Percentiles rank a stretch among this genome's conserved stretches.
These are phyloP conservation scores for Fusarium pilosicola DNA, from an alignment of 2,329 filamentous ascomycete genomes.

Conservation along the genomic window DNA sequence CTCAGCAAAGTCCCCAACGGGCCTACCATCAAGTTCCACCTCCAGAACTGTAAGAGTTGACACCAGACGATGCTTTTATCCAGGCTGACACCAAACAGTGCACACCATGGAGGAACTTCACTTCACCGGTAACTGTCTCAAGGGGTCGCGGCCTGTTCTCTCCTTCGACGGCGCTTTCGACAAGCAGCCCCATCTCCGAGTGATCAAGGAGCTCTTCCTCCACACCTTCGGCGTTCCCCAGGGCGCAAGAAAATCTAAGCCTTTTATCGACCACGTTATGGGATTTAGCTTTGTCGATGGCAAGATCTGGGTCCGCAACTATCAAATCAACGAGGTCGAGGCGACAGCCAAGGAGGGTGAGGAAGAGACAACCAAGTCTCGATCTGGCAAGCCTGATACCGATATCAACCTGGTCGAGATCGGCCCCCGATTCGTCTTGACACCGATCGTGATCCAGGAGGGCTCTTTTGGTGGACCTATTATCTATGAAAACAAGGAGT, in stretches of 20 bases:
- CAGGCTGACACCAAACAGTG: conserved; percentile 60
- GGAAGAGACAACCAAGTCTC: conserved; percentile 54
- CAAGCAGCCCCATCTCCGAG: conserved; percentile 77
- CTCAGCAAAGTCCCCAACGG: conserved; percentile 86
- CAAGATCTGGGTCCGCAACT: conserved; percentile 96
- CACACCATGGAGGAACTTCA: conserved; percentile 98
- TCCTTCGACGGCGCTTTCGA: conserved; percentile 93
- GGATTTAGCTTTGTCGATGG: conserved; percentile 89
- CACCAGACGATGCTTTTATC: neutral
- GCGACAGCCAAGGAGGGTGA: conserved; percentile 55
- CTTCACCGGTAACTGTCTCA: conserved; percentile 96
- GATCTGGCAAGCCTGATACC: conserved; percentile 63
- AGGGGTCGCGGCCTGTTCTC: conserved; percentile 89
- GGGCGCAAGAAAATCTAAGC: conserved; percentile 88
- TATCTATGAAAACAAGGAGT: conserved; percentile 98
- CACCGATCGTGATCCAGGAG: conserved; percentile 94
- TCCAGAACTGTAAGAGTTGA: conserved; percentile 72
- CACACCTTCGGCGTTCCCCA: conserved; percentile 94
- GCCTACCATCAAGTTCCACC: conserved; percentile 72
- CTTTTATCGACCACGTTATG: conserved; percentile 96
- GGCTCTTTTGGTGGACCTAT: conserved; percentile 95
- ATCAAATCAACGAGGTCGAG: conserved; percentile 90
- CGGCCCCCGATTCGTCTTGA: conserved; percentile 90
- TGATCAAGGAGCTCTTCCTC: conserved; percentile 89
- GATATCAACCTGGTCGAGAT: conserved; percentile 91